Evolutionary conservation across 345 rosid species (phyloP).

Genomic region (Eucalyptus decipiens): DNA sequence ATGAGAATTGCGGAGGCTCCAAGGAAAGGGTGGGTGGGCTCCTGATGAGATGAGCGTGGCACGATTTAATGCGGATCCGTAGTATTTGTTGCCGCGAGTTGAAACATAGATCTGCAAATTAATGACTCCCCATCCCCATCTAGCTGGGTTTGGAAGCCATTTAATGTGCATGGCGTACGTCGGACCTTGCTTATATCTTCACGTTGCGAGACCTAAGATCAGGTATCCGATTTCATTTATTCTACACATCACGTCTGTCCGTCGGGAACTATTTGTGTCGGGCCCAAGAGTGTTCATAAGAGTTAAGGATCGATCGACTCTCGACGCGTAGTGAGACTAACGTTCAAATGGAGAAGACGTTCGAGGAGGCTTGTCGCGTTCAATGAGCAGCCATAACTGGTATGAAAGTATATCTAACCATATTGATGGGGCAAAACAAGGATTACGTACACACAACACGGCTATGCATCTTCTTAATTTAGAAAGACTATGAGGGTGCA

Average conservation of each 20-base stretch:
- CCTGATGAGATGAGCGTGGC: not conserved
- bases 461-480: accelerated
- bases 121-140: not conserved
- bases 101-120: not conserved
- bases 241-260: not conserved
- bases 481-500: accelerated
- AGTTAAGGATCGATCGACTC: not conserved
- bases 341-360: not conserved
- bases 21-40: not conserved
- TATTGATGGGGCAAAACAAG: not conserved
- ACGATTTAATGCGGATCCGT: not conserved
- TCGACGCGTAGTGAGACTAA: accelerated
- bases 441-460: not conserved
- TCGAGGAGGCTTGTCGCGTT: not conserved
- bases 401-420: not conserved
- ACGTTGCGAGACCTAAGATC: not conserved
- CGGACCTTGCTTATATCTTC: not conserved
- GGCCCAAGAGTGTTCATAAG: not conserved
- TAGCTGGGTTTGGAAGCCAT: not conserved
- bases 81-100: not conserved
- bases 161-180: not conserved
- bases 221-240: not conserved
- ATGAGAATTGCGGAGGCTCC: not conserved
- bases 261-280: not conserved
- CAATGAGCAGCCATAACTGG: not conserved